Evolutionary conservation across 768 basidiomycete species (phyloP), one percentile per base, ranked within the genome.

Genomic region (Boletus eberwhitei): DNA sequence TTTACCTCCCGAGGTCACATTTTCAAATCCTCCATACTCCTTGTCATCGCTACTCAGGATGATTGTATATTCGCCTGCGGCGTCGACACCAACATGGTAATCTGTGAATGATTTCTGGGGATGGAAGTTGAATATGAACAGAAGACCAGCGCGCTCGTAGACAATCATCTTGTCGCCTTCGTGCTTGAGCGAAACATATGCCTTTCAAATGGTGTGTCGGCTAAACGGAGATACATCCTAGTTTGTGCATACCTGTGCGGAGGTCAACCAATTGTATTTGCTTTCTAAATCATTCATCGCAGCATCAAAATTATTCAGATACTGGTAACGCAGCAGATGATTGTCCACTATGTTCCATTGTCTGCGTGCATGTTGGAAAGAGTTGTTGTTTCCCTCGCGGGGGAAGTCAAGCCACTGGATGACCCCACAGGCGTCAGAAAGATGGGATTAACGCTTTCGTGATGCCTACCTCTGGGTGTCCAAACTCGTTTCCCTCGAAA

Each of bases 91-190:
- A 48, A 98, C 86, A 44, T 94, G 85, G 73, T 98, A 99, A 71
- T 98, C 93, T 42, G 86, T 84, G 75, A 86, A 99, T 55, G 93
- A 96, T 38, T 90, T 71, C n/a, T 81, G 83, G 6, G 92, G 86
- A 75, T 98, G 86, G 80, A 98, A 96, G 74, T 99, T 98, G 82
- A 97, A 98, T 63, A 98, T 79, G 77, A 98, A 99, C 42, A 99
- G 74, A 40, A 98, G 79, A 32, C 92, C 90, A 19, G 90, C 94
- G 48, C 97, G 88, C 77, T 99, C 97, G 68, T 84, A 98, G 7
- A 90, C 93, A 64, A 98, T 76, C 58, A 96, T 81, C 75, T 98
- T 98, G 80, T 98, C 97, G 11, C 56, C 71, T 71, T 98, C 93
- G 68, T 98, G 79, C 76, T 97, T 98, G 59, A 99, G 81, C 22